phyloP scores from a whole-genome alignment of 2,329 filamentous ascomycete species.

The Cladosporium phlei region DNA sequence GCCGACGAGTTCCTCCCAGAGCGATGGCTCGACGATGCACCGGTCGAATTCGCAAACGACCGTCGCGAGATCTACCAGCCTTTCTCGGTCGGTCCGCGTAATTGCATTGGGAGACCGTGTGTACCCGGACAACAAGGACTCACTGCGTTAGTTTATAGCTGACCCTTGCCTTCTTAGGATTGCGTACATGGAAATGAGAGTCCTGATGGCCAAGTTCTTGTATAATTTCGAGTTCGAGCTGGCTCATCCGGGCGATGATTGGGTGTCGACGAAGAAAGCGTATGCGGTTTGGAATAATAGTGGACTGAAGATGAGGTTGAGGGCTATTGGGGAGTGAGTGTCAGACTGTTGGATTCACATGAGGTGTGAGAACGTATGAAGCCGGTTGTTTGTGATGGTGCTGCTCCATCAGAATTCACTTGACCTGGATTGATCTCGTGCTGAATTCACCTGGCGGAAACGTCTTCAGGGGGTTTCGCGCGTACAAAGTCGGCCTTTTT shows the following conservation, averaged over 20 bases:
- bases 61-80: conserved; percentile 21
- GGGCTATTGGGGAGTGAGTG: not conserved
- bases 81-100: conserved; percentile 30
- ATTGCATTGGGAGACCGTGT: conserved; percentile 23
- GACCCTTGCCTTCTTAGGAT: conserved; percentile 15
- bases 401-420: no score
- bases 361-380: no score
- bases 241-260: conserved; percentile 12
- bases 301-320: conserved; percentile 4
- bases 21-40: conserved; percentile 26
- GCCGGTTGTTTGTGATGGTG: no score
- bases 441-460: no score
- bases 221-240: conserved; percentile 36
- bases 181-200: conserved; percentile 33
- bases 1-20: conserved; percentile 28
- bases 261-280: conserved; percentile 2
- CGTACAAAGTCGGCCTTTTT: no score
- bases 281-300: conserved; percentile 5
- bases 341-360: no score
- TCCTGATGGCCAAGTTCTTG: conserved; percentile 36
- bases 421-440: no score
- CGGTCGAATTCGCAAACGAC: conserved; percentile 12
- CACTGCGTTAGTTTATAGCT: conserved; percentile 11
- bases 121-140: no score
- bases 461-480: no score